Base-by-base conservation (phyloP, 2,329 filamentous ascomycete species). In the Penicillium sp. region DNA sequence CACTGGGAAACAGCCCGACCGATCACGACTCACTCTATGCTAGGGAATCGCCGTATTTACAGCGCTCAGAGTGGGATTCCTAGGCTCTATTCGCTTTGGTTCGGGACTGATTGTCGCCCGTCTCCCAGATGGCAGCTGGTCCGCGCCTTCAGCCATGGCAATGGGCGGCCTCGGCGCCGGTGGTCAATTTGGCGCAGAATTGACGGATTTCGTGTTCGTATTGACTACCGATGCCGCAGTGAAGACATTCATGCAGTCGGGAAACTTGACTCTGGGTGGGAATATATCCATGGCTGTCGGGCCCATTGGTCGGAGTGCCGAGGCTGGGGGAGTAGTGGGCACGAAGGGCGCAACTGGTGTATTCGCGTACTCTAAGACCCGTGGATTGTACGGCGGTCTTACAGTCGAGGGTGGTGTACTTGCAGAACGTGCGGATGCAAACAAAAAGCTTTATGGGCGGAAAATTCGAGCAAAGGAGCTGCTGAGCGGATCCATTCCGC, bases 271-370 rank as follows among this genome's bases (percentile, higher is more conserved):
- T 4, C 82, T 99, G 4, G 94, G 94, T 63, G 94, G 94, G 61
- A 97, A 99, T 70, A 92, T 97, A 30, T 96, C 91, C 3, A 88
- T 97, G 67, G 93, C 93, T n/a, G 93, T 93, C 5, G 93, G 93
- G 0, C 94, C 94, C 0, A 84, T 97, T 22, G 93, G 93, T 51
- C 85, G 94, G 64, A 97, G 96, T 74, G 94, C 93, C 41, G 93
- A 99, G 75, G 93, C 93, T n/a, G 92, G 93, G 33, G 94, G 93
- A 59, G 91, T 92, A 12, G 92, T 93, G 6, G 96, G 90, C 61
- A 80, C 95, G 61, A 92, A 87, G 78, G 87, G 90, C 60, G 87
- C 97, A 6, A 88, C 91, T 0, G 94, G 90, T 48, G 88, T 99
- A 44, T 99, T 97, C 79, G 89, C 89, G 67, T 99, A 99, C 80